phyloP scores from a whole-genome alignment of 1,284 basidiomycete genomes.

The Ceraceosorus guamensis region DNA sequence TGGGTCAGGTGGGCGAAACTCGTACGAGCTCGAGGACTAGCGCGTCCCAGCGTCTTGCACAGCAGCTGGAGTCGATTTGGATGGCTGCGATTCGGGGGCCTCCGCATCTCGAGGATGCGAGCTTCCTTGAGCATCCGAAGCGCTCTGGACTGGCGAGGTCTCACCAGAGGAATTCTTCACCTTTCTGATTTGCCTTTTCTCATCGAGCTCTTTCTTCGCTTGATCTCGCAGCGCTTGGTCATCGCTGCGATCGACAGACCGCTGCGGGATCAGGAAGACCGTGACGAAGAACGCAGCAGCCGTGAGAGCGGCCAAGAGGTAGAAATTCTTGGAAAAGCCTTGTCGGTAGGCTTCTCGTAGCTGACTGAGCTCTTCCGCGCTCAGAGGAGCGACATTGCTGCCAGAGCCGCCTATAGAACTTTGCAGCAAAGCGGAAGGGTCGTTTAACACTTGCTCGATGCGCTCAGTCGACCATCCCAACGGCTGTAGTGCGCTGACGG shows the following conservation, averaged over 20 bases:
- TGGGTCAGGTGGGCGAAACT: too few species aligned
- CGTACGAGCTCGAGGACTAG: too few species aligned
- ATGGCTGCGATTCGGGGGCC: too few species aligned
- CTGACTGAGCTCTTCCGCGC: slow-evolving; percentile 11
- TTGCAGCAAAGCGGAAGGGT: slow-evolving; percentile 13
- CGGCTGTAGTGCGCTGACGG: slow-evolving; percentile 6
- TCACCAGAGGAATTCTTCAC: slow-evolving; percentile 5
- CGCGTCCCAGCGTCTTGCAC: too few species aligned
- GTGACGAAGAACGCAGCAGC: slow-evolving; percentile 55
- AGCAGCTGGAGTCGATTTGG: too few species aligned
- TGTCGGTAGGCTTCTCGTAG: slow-evolving; percentile 57
- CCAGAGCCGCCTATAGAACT: too few species aligned
- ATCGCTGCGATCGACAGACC: slow-evolving; percentile 57
- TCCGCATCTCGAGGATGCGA: too few species aligned
- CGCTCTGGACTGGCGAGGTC: too few species aligned
- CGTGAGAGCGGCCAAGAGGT: slow-evolving; percentile 32
- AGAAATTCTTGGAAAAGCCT: slow-evolving; percentile 59
- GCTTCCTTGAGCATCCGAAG: too few species aligned
- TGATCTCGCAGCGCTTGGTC: slow-evolving; percentile 53
- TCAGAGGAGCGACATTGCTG: slow-evolving; percentile 6
- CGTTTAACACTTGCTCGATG: slow-evolving; percentile 16
- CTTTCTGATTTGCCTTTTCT: slow-evolving; percentile 22
- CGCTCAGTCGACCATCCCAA: slow-evolving; percentile 8
- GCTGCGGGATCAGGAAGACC: slow-evolving; percentile 58
- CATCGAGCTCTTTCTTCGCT: slow-evolving; percentile 40